Evolutionary conservation across 2,329 filamentous ascomycete species (phyloP).

Genomic region (Colletotrichum nymphaeae): DNA sequence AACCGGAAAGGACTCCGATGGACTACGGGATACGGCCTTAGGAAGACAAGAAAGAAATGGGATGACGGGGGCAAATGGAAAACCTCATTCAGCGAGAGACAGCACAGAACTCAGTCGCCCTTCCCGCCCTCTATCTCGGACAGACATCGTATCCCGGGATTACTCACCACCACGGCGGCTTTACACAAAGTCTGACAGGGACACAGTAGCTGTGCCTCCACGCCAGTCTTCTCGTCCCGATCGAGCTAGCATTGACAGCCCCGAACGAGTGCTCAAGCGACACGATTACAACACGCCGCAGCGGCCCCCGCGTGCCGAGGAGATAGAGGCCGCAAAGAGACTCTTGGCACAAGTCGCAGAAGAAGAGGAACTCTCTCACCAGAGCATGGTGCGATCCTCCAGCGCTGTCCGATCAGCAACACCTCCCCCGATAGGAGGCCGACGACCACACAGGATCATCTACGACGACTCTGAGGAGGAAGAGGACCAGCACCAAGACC

Average conservation of each 20-base stretch:
- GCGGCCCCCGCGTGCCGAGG: conserved; percentile 21
- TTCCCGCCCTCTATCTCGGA: conserved; percentile 14
- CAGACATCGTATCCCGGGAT: background rate
- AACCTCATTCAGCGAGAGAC: background rate
- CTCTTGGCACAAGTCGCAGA: conserved; percentile 21
- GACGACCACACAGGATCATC: conserved; percentile 7
- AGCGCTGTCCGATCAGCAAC: conserved; percentile 15
- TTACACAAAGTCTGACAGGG: background rate
- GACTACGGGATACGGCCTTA: background rate
- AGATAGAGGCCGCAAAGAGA: conserved; percentile 24
- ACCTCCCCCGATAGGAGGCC: conserved; percentile 26
- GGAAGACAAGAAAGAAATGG: background rate
- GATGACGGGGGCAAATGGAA: background rate
- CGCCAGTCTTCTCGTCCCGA: conserved; percentile 19
- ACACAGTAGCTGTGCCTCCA: background rate
- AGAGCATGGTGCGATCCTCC: background rate
- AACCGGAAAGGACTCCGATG: background rate
- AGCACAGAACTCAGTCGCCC: background rate
- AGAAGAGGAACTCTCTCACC: background rate
- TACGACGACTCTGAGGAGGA: conserved; percentile 26
- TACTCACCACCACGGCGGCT: background rate
- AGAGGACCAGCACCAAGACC: background rate
- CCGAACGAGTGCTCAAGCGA: conserved; percentile 3
- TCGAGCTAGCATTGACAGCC: conserved; percentile 8
- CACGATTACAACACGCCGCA: conserved; percentile 16